These are phyloP conservation scores for Tuber calosporum DNA, from an alignment of 495 filamentous ascomycete genomes.

Conservation along the genomic window DNA sequence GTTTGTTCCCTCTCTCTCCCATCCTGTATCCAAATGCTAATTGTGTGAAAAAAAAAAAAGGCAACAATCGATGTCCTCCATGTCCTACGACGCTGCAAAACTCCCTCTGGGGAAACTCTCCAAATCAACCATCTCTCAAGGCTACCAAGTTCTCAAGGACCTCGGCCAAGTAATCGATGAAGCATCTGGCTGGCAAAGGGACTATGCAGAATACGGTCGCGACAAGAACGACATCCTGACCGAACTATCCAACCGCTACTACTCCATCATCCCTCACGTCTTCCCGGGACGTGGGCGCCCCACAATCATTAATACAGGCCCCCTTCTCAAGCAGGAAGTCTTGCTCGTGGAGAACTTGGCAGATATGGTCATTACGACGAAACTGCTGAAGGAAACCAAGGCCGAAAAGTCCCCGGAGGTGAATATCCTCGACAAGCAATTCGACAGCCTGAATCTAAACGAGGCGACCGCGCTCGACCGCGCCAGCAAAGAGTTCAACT, in stretches of 20 bases:
- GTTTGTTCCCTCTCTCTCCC: constrained; percentile 10
- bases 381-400: constrained; percentile 62
- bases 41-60: constrained; percentile 7
- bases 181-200: constrained; percentile 29
- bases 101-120: constrained; percentile 77
- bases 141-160: constrained; percentile 67
- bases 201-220: constrained; percentile 48
- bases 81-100: constrained; percentile 72
- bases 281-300: constrained; percentile 65
- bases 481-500: constrained; percentile 54
- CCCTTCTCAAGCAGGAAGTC: constrained; percentile 62
- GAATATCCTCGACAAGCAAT: constrained; percentile 64
- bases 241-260: constrained; percentile 64
- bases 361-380: constrained; percentile 73
- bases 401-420: constrained; percentile 46
- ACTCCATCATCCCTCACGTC: constrained; percentile 70
- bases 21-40: constrained; percentile 8
- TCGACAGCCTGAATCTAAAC: constrained; percentile 59
- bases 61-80: constrained; percentile 51
- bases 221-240: constrained; percentile 47
- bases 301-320: constrained; percentile 52
- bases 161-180: constrained; percentile 58
- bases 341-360: constrained; percentile 67
- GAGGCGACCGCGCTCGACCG: constrained; percentile 64
- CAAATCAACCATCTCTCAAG: constrained; percentile 61